Base-by-base conservation (phyloP, 1,284 basidiomycete species). In the Dichomitus squalens region DNA sequence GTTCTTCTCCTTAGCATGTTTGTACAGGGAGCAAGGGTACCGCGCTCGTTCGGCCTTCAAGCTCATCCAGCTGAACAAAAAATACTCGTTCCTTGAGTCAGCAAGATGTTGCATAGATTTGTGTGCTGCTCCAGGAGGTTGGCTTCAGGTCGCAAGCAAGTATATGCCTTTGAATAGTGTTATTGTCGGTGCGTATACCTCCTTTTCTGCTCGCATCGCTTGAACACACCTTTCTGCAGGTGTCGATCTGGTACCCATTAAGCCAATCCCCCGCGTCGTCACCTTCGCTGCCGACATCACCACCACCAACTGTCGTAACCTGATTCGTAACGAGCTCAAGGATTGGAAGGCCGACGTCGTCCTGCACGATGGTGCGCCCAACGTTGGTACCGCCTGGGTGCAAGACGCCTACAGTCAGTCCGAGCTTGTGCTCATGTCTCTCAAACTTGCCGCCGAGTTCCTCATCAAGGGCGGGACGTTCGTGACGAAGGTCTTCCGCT, bases 281-380 rank as follows among this genome's bases (percentile, higher is more conserved):
- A 97, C 97, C 0, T 97, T 98, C 70, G 86, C 93, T 36, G 83
- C 95, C 59, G 97, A 99, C 71, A 99, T 99, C 70, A 99, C 97
- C 21, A 98, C 95, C 4, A 79, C 88, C 9, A 85, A 91, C 59
- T 99, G 97, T 75, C 87, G 97, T 55, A 88, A 92, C 70, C 85
- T 91, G 63, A 86, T 99, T 53, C 87, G 93, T 49, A 79, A 79
- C 38, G 94, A 98, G 74, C 79, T 99, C 63, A 98, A 99, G 75
- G 96, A 98, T 74, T 99, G 97, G 96, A 97, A 96, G 76, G 97
- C 97, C n/a, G 97, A 99, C 72, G 86, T 99, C 54, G 96, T 99
- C n/a, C 84, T 99, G 54, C 97, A 99, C 75, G 97, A 99, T 76
- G 97, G 97, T 81, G 97, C 97, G 40, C 97, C 97, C 40, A 99